Conservation (phyloP, 768 basidiomycete species). For the Trametes maxima region DNA sequence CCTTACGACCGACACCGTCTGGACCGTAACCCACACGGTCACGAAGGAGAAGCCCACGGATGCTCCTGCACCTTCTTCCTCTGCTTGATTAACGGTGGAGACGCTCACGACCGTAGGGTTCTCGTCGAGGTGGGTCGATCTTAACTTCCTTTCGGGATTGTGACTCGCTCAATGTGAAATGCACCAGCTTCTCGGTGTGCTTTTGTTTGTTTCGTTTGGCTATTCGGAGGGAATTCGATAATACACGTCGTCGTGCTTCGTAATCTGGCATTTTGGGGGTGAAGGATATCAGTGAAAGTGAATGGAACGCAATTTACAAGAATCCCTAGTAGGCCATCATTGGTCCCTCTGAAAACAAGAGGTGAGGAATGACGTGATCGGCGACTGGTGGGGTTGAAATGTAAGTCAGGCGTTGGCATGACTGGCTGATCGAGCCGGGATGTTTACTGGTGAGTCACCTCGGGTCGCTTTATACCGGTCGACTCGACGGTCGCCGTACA, state of each 20-base stretch:
- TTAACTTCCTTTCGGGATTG: too few relatives aligned
- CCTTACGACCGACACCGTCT: conserved; percentile 17
- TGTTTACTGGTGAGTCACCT: too few relatives aligned
- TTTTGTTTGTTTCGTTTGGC: neutral
- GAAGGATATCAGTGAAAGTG: neutral
- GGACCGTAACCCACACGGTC: conserved; percentile 19
- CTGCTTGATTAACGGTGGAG: neutral
- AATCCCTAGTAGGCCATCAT: too few relatives aligned
- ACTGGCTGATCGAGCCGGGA: too few relatives aligned
- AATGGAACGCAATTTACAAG: neutral
- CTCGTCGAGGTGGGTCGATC: too few relatives aligned
- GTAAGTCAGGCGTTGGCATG: too few relatives aligned
- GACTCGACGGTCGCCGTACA: too few relatives aligned
- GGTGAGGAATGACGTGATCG: too few relatives aligned
- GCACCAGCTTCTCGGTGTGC: neutral
- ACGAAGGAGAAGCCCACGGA: neutral
- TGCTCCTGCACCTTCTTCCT: neutral
- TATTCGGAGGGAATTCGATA: neutral
- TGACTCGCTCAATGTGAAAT: neutral
- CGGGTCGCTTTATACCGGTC: too few relatives aligned
- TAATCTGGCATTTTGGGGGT: neutral
- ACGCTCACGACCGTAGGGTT: neutral
- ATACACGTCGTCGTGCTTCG: neutral
- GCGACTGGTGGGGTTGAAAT: too few relatives aligned
- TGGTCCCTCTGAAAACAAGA: too few relatives aligned